Base-by-base conservation (phyloP, 2,329 filamentous ascomycete species). In the Pestalotiopsis sp. region DNA sequence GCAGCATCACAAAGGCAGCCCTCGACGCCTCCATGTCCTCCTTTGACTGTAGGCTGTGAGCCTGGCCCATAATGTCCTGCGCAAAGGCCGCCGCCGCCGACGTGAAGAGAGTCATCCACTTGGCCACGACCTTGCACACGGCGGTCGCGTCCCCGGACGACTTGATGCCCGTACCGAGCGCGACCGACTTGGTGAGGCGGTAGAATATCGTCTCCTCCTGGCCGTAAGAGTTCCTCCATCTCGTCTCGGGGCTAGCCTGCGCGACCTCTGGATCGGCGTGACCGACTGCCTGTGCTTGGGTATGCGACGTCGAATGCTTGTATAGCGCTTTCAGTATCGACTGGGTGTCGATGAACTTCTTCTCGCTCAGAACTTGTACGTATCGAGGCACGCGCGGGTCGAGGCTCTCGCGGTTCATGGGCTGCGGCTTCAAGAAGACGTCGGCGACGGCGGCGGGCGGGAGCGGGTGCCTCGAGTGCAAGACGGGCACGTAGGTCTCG, bases 171-270 rank as follows among this genome's bases (percentile, higher is more conserved):
- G 76, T 79, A 0, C 85, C 87, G 62, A 87, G 82, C 1, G 85
- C 92, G 64, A 98, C 94, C 0, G 91, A 92, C 80, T 97, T 97
- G 2, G 94, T 93, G 64, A 99, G 94, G 3, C 95, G 91, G 79
- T 97, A 97, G 76, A 98, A 92, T 80, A 98, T 93, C 64, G 96
- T 91, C 81, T 98, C 97, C 78, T 99, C 96, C 0, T 92, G 79
- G 69, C 82, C 82, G 71, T 88, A 90, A 1, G 88, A 90, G 77
- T 80, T 87, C 65, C 78, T 81, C 88, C 89, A 91, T 70, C 84
- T 78, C 38, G 77, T 52, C 39, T 66, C 68, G 1, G 70, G 63
- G 23, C 76, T 70, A 14, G 73, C 58, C 4, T 73, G 69, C 36
- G 71, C 57, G 45, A 70, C 71, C 66, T 73, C 73, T 68, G 72